phyloP scores from a whole-genome alignment of 129 eudicot genomes.

The Rutidosis leptorrhynchoides region DNA sequence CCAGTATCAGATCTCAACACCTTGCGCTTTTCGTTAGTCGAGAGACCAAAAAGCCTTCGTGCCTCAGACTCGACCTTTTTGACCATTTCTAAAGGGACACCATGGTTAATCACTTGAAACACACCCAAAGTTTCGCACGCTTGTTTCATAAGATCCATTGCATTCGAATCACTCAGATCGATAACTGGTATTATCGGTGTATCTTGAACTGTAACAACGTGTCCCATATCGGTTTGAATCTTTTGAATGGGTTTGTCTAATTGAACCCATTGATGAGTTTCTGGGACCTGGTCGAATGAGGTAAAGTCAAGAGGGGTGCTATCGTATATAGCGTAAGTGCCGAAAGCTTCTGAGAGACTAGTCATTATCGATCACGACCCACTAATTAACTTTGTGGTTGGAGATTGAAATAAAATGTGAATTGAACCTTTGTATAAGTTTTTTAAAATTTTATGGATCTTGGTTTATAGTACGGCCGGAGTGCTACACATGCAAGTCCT shows the following conservation, averaged over 20 bases:
- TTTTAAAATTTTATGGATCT: too few species aligned
- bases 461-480: too few species aligned
- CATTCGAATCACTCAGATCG: slow-evolving; percentile 43
- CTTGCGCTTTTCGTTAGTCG: slow-evolving; percentile 43
- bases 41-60: slow-evolving; percentile 43
- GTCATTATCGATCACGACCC: slow-evolving; percentile 21
- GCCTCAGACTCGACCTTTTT: slow-evolving; percentile 44
- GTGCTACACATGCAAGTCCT: too few species aligned
- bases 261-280: slow-evolving; percentile 51
- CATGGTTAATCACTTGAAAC: slow-evolving; percentile 64
- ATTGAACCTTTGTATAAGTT: neutral
- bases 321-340: slow-evolving; percentile 29
- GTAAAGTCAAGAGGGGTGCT: slow-evolving; percentile 56
- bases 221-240: neutral
- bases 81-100: slow-evolving; percentile 32
- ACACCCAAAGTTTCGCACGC: slow-evolving; percentile 60
- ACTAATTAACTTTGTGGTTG: neutral
- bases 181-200: slow-evolving; percentile 37
- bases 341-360: slow-evolving; percentile 43
- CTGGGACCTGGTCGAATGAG: slow-evolving; percentile 43
- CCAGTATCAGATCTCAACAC: slow-evolving; percentile 48
- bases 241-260: slow-evolving; percentile 2
- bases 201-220: too few species aligned
- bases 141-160: slow-evolving; percentile 31
- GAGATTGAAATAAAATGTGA: neutral